Evolutionary conservation across 2,329 filamentous ascomycete species (phyloP), one percentile per base, ranked within the genome.

Genomic region (Nemania abortiva): DNA sequence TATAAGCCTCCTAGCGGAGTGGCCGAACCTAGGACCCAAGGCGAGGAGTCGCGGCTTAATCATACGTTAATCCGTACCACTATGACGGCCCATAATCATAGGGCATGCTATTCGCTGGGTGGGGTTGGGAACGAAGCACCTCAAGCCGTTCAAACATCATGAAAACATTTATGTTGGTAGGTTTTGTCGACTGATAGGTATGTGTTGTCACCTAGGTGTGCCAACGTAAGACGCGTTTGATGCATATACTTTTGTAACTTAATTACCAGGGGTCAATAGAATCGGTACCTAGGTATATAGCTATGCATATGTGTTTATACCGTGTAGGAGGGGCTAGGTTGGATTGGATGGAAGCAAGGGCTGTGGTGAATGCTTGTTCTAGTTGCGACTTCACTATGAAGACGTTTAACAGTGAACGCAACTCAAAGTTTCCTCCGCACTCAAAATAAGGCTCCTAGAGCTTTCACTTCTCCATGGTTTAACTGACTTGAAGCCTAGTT

Each of bases 271-370:
- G n/a, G n/a, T n/a, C n/a, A n/a, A n/a, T n/a, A n/a, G n/a, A n/a
- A n/a, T n/a, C n/a, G n/a, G n/a, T n/a, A n/a, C n/a, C n/a, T n/a
- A n/a, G n/a, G n/a, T n/a, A n/a, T n/a, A n/a, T n/a, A n/a, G n/a
- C 11, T 6, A 37, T 50, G 60, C 47, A 68, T 64, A 68, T 52
- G 29, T 6, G 13, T 31, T 68, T 64, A 64, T 50, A 7, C 20
- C 27, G 42, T 42, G 37, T 60, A 65, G 55, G n/a, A 50, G 56
- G 39, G 49, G 31, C 58, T n/a, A 42, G 37, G 3, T 42, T 42
- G 37, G 37, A 42, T 42, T 24, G 15, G 45, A n/a, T 49, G 42
- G 42, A 15, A 49, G 6, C 45, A 49, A 2, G 49, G 18, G 20
- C 49, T 52, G 49, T 15, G 4, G 42, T 47, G 42, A 47, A 47